A percentile compares a stretch with the other conserved stretches of the same genome.
Conservation (phyloP, 345 rosid species). For the Eucalyptus albens region DNA sequence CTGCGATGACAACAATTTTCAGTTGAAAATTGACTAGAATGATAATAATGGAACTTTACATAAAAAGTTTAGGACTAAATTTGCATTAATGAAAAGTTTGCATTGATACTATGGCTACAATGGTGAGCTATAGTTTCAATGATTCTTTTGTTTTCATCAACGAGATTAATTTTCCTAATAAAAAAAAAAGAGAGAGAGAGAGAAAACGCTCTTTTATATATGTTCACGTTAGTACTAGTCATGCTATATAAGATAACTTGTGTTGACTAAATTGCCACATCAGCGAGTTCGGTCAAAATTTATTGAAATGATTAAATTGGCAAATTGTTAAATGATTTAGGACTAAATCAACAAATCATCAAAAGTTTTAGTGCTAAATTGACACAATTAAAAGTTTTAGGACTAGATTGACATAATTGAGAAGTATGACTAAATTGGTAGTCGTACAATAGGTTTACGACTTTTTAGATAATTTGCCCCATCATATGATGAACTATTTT, state of each 20-base stretch:
- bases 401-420: background rate
- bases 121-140: background rate
- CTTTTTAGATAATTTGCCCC: background rate
- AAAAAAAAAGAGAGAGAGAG: too few relatives aligned
- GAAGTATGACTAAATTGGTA: background rate
- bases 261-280: too few relatives aligned
- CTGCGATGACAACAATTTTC: rapidly evolving
- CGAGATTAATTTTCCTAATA: background rate
- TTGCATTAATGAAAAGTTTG: too few relatives aligned
- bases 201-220: background rate
- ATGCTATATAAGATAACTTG: rapidly evolving
- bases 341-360: too few relatives aligned
- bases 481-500: background rate
- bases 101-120: background rate
- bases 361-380: too few relatives aligned
- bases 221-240: too few relatives aligned
- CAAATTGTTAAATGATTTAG: too few relatives aligned
- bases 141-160: background rate
- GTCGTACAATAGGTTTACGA: background rate
- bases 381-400: background rate
- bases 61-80: background rate
- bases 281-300: too few relatives aligned
- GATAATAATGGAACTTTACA: background rate
- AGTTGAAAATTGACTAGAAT: rapidly evolving
- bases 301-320: background rate